These are phyloP conservation scores for Talaromyces sp. DNA, from an alignment of 2,329 filamentous ascomycete species.

Conservation along the genomic window DNA sequence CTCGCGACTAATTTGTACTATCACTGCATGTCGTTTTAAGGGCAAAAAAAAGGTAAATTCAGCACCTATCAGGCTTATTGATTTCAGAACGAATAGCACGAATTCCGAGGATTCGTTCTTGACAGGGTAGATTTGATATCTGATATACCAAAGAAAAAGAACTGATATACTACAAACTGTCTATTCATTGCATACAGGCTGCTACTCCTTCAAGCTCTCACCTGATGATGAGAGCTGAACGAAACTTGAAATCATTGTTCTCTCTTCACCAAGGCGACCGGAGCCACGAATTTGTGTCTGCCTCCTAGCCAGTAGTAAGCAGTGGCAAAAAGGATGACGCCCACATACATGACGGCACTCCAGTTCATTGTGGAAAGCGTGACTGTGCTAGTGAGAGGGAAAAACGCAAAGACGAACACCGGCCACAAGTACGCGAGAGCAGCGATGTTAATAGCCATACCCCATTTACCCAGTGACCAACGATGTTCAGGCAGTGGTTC, in stretches of 20 bases:
- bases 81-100: not conserved
- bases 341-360: constrained; percentile 45
- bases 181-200: not conserved
- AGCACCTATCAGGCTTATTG: not conserved
- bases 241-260: not conserved
- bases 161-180: not conserved
- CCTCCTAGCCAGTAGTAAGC: constrained; percentile 42
- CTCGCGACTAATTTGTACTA: not conserved
- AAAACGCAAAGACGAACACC: constrained; percentile 46
- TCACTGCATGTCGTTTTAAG: not conserved
- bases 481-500: constrained; percentile 44
- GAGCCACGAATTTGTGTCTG: constrained; percentile 40
- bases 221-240: not conserved
- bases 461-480: constrained; percentile 47
- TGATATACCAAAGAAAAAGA: not conserved
- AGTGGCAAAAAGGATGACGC: constrained; percentile 42
- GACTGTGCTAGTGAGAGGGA: constrained; percentile 37
- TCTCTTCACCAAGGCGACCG: constrained; percentile 30
- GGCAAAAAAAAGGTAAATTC: not conserved
- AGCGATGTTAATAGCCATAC: constrained; percentile 43
- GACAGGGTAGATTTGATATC: not conserved
- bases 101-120: not conserved
- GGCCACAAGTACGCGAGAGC: constrained; percentile 40
- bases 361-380: constrained; percentile 46
- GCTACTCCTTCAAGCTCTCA: not conserved